phyloP scores from a whole-genome alignment of 345 rosid species.

The Hibiscus tridactylites region DNA sequence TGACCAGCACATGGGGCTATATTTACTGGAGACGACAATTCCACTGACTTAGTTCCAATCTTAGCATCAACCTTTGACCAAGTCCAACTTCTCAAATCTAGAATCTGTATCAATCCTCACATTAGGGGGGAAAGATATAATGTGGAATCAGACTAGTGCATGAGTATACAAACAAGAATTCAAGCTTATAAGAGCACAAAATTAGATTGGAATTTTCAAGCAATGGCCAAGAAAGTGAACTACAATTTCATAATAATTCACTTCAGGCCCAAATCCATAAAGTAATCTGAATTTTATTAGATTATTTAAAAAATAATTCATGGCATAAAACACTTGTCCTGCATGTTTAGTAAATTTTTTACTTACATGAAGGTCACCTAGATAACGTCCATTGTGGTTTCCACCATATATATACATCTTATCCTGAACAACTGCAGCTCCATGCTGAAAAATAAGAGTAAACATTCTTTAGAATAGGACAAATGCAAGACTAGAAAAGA shows the following conservation, averaged over 20 bases:
- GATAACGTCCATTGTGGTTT: slow-evolving; percentile 97
- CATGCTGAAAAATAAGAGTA: slow-evolving; percentile 58
- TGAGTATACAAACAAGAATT: background rate
- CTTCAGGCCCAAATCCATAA: background rate
- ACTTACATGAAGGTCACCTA: slow-evolving; percentile 90
- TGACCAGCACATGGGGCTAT: slow-evolving; percentile 92
- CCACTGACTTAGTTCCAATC: slow-evolving; percentile 44
- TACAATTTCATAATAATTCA: background rate
- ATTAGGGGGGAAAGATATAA: slow-evolving; percentile 12
- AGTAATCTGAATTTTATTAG: background rate
- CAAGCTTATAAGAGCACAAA: background rate
- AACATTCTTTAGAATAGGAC: slow-evolving; percentile 14
- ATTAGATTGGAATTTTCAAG: background rate
- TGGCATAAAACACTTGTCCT: background rate
- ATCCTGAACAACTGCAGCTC: slow-evolving; percentile 79
- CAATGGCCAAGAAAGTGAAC: background rate
- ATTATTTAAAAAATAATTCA: background rate
- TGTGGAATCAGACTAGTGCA: background rate
- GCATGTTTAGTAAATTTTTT: slow-evolving; percentile 10
- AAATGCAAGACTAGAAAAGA: slow-evolving; percentile 14
- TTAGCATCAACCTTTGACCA: slow-evolving; percentile 89
- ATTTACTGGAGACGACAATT: slow-evolving; percentile 37
- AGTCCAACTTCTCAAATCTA: slow-evolving; percentile 91
- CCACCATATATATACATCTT: slow-evolving; percentile 94
- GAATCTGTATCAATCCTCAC: slow-evolving; percentile 48